Percentiles rank a stretch among this genome's conserved stretches.
Conservation (phyloP, 176 grass and related monocot species). For the bread wheat (Triticum aestivum) region IWGSC_CS_RefSeq_v2.1 NC_057801.1:235006352-235006851, state of each 20-base stretch:
- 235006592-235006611: not conserved
- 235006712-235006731: not conserved
- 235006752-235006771: not conserved
- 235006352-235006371: not conserved
- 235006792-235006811: not conserved
- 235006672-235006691: not conserved
- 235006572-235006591: not conserved
- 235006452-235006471: not conserved
- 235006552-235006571: conserved; percentile 1
- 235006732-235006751: not conserved
- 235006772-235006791: not conserved
- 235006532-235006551: not conserved
- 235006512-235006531: conserved; percentile 7
- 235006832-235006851: not conserved
- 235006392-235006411: not conserved
- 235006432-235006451: not conserved
- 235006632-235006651: conserved; percentile 20
- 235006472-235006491: not conserved
- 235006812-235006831: not conserved
- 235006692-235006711: not conserved
- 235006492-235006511: not conserved
- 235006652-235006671: not conserved
- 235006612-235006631: conserved; percentile 5
- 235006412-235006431: not conserved
- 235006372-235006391: not conserved